These are phyloP conservation scores for Zostera marina DNA, from an alignment of 116 monocot species.

Conservation along the genomic window DNA sequence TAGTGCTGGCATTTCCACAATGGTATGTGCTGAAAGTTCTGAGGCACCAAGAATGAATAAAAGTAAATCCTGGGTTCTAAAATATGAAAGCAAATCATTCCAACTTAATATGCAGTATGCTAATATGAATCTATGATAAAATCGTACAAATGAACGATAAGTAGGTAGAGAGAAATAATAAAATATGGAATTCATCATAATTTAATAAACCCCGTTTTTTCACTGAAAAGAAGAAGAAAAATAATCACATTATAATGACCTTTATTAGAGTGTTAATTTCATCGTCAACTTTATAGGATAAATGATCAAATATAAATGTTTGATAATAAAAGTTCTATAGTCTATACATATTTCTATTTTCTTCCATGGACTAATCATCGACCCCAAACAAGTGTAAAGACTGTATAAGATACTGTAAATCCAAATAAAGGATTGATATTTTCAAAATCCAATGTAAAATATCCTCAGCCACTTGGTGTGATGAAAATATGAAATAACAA, in stretches of 20 bases:
- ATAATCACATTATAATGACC: not conserved
- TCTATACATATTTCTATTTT: too few species aligned
- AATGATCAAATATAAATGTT: not conserved
- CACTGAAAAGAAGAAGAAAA: not conserved
- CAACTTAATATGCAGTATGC: not conserved
- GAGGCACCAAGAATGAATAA: constrained; percentile 5
- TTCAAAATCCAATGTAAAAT: too few species aligned
- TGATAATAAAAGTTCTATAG: too few species aligned
- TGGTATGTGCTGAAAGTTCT: constrained; percentile 53
- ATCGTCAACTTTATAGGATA: not conserved
- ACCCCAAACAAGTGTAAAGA: too few species aligned
- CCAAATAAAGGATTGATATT: too few species aligned
- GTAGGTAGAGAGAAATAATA: too few species aligned
- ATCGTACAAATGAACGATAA: not conserved
- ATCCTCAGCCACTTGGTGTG: too few species aligned
- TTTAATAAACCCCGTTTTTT: not conserved
- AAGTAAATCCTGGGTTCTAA: not conserved
- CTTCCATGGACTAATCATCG: too few species aligned
- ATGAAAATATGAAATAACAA: too few species aligned
- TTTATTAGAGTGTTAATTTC: not conserved
- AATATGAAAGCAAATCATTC: not conserved
- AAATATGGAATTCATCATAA: not conserved
- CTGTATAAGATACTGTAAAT: too few species aligned
- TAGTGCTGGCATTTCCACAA: constrained; percentile 90
- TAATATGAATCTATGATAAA: too few species aligned